These are phyloP conservation scores for Thelephora ganbajun DNA, from an alignment of 768 basidiomycete species.

Conservation along the genomic window DNA sequence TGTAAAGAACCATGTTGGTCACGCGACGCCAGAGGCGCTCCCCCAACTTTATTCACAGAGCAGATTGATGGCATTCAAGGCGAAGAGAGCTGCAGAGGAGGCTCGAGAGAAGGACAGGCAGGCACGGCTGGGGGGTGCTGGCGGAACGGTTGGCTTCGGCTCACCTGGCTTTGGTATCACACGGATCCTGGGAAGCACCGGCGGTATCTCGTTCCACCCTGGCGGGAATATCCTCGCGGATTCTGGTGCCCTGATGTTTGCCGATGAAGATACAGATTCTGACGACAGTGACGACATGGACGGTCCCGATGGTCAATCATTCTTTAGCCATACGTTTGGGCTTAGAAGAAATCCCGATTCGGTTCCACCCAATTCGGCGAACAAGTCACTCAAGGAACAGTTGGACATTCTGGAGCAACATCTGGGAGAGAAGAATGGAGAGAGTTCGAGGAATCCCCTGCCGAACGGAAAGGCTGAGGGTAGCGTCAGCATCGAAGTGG, in stretches of 20 bases:
- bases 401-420: conserved; percentile 42
- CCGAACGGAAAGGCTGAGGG: conserved; percentile 19
- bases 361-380: conserved; percentile 28
- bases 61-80: conserved; percentile 49
- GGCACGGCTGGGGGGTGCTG: conserved; percentile 7
- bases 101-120: conserved; percentile 22
- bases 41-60: conserved; percentile 66
- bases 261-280: conserved; percentile 42
- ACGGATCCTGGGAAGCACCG: conserved; percentile 37
- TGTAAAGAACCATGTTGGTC: conserved; percentile 63
- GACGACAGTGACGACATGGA: conserved; percentile 49
- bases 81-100: conserved; percentile 44
- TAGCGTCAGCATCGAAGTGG: conserved; percentile 16
- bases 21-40: conserved; percentile 57
- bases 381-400: conserved; percentile 42
- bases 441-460: conserved; percentile 11
- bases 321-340: conserved; percentile 35
- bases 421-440: conserved; percentile 10
- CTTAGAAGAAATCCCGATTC: conserved; percentile 18
- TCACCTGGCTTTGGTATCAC: conserved; percentile 32
- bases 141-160: conserved; percentile 17
- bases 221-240: conserved; percentile 37
- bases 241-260: conserved; percentile 45
- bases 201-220: conserved; percentile 56
- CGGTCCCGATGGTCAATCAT: conserved; percentile 21